These are phyloP conservation scores for Sporothrix pallida DNA, from an alignment of 2,329 filamentous ascomycete species.

Conservation along the genomic window DNA sequence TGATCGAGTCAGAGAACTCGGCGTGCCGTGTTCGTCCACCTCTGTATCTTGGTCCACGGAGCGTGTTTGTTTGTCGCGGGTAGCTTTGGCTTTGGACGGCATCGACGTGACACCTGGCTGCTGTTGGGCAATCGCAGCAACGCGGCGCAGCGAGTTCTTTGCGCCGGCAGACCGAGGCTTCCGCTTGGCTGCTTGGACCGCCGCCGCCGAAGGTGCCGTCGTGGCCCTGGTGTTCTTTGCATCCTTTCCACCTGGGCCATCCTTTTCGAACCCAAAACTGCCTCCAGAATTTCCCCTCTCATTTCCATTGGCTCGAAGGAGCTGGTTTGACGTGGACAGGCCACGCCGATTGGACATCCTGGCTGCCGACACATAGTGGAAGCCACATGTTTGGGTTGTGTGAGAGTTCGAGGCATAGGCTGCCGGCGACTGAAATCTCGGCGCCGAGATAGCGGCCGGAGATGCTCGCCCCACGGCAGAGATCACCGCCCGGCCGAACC, in stretches of 20 bases:
- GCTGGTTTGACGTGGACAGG: constrained; percentile 71
- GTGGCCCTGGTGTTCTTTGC: constrained; percentile 32
- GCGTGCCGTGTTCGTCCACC: constrained; percentile 32
- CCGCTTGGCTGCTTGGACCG: constrained; percentile 36
- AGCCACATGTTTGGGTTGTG: not conserved
- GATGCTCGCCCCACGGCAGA: not conserved
- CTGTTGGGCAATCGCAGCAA: constrained; percentile 83
- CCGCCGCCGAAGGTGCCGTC: not conserved
- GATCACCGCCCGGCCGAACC: constrained; percentile 27
- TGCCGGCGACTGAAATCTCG: too few relatives aligned
- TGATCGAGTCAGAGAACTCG: not conserved
- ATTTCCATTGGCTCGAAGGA: constrained; percentile 52
- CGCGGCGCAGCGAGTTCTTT: constrained; percentile 77
- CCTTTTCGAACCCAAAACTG: not conserved
- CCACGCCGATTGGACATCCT: constrained; percentile 60
- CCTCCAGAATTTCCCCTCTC: not conserved
- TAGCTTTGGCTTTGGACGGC: constrained; percentile 39
- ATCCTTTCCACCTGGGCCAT: not conserved
- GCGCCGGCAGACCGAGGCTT: constrained; percentile 37
- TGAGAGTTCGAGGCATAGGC: too few relatives aligned
- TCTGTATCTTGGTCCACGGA: too few relatives aligned
- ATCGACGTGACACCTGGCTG: constrained; percentile 46
- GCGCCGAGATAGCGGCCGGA: not conserved
- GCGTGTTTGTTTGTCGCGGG: too few relatives aligned
- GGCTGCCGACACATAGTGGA: constrained; percentile 52